These are phyloP conservation scores for Colletotrichum godetiae DNA, from an alignment of 2,329 filamentous ascomycete genomes.

Conservation along the genomic window DNA sequence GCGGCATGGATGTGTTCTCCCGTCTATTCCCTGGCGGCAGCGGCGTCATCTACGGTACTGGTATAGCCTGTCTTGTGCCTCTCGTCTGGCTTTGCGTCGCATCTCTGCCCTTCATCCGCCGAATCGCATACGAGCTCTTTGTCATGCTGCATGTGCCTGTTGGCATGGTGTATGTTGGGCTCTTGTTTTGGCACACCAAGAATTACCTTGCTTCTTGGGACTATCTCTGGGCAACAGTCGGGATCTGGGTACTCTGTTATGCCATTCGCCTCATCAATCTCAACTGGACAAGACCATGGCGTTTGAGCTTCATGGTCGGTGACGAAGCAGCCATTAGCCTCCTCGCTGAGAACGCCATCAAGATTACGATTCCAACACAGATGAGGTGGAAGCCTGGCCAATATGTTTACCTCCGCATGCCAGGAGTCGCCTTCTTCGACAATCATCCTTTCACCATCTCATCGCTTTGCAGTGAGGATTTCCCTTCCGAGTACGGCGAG, in stretches of 20 bases:
- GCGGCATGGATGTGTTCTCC: constrained; percentile 76
- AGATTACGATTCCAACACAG: constrained; percentile 92
- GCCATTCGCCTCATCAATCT: constrained; percentile 82
- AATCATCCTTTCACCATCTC: constrained; percentile 97
- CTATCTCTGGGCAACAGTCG: constrained; percentile 85
- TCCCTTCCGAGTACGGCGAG: constrained; percentile 91
- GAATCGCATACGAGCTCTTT: constrained; percentile 87
- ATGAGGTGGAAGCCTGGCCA: constrained; percentile 94
- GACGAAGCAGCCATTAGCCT: constrained; percentile 92
- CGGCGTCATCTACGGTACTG: constrained; percentile 85
- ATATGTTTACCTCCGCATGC: constrained; percentile 95
- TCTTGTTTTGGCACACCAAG: constrained; percentile 96
- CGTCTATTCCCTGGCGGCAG: constrained; percentile 73
- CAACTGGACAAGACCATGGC: constrained; percentile 88
- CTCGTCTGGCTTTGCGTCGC: constrained; percentile 86
- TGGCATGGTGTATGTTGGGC: constrained; percentile 81
- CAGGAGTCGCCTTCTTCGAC: constrained; percentile 88
- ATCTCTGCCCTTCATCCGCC: constrained; percentile 82
- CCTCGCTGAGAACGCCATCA: constrained; percentile 93
- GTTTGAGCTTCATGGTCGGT: constrained; percentile 84
- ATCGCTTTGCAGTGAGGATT: constrained; percentile 91
- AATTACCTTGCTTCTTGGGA: constrained; percentile 92
- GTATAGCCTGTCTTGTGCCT: constrained; percentile 83
- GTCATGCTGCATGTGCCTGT: constrained; percentile 85
- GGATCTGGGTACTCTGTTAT: constrained; percentile 83